phyloP scores from a whole-genome alignment of 352 stramenopile species.

The Pythium grandisporangium region DNA sequence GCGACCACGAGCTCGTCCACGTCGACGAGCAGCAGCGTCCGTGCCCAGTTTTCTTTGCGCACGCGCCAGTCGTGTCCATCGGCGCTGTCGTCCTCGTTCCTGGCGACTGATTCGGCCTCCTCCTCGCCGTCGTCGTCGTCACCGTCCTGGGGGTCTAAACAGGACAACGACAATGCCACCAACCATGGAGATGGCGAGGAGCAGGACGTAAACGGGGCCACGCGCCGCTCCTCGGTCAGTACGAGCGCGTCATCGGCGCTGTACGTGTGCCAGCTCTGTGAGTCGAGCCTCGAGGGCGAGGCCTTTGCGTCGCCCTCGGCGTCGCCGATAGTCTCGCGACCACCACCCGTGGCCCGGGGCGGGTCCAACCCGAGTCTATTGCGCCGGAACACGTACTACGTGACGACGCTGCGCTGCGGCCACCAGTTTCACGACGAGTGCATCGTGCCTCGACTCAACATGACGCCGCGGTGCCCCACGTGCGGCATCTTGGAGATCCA shows the following conservation, averaged over 20 bases:
- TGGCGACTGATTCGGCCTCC: conserved; percentile 30
- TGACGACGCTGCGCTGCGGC: conserved; percentile 62
- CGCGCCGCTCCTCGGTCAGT: conserved; percentile 11
- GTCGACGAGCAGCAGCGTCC: too few relatives aligned
- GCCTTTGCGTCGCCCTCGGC: not conserved
- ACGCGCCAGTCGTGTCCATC: conserved; percentile 7
- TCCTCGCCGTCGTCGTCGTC: conserved; percentile 11
- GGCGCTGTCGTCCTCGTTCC: conserved; percentile 8
- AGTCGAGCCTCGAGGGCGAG: not conserved
- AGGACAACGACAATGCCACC: too few relatives aligned
- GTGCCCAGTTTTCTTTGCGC: not conserved
- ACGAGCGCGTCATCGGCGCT: not conserved
- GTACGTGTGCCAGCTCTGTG: not conserved
- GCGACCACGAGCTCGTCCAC: not conserved
- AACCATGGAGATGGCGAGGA: conserved; percentile 24
- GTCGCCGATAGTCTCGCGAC: not conserved
- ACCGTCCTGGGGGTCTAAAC: too few relatives aligned
- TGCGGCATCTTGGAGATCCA: conserved; percentile 38
- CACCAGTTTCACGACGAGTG: conserved; percentile 82
- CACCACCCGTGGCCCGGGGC: too few relatives aligned
- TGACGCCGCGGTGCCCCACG: conserved; percentile 52
- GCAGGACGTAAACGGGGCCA: conserved; percentile 31
- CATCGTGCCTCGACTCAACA: conserved; percentile 71
- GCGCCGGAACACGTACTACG: conserved; percentile 32
- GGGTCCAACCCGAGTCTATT: too few relatives aligned